Conservation (phyloP, 2,329 filamentous ascomycete genomes). For the Aspergillus sp. region DNA sequence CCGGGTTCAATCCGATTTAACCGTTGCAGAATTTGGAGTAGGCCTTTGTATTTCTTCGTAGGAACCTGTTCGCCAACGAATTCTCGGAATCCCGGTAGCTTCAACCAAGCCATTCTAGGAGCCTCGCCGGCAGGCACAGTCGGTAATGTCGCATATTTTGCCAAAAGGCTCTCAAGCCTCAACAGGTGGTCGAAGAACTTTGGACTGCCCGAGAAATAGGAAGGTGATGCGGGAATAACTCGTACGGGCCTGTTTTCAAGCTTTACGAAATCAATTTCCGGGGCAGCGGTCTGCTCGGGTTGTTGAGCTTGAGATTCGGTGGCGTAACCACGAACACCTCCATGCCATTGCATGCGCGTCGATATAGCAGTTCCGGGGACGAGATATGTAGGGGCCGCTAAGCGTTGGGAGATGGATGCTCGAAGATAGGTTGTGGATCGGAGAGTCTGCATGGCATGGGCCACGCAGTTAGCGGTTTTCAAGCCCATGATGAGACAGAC, state of each 20-base stretch:
- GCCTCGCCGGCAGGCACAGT: constrained; percentile 64
- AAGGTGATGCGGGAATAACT: constrained; percentile 77
- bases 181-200: constrained; percentile 84
- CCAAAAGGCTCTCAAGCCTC: constrained; percentile 67
- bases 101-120: constrained; percentile 77
- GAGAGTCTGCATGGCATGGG: constrained; percentile 35
- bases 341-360: constrained; percentile 16
- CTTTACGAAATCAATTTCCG: constrained; percentile 34
- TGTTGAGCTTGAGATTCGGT: constrained; percentile 23
- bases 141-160: constrained; percentile 72
- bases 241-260: constrained; percentile 57
- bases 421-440: constrained; percentile 33
- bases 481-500: constrained; percentile 33
- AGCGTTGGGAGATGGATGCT: constrained; percentile 44
- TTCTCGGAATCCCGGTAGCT: constrained; percentile 71
- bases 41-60: constrained; percentile 73
- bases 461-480: constrained; percentile 36
- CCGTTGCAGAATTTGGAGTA: constrained; percentile 72
- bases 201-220: constrained; percentile 90
- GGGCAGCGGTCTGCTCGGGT: constrained; percentile 22
- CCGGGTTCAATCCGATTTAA: constrained; percentile 82
- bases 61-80: constrained; percentile 71
- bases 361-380: constrained; percentile 15
- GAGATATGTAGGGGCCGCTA: constrained; percentile 18
- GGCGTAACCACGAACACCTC: constrained; percentile 27